A percentile compares a stretch with the other conserved stretches of the same genome.
Conservation (phyloP, 257 asterid genomes). For the Thymus mandschuricus region DNA sequence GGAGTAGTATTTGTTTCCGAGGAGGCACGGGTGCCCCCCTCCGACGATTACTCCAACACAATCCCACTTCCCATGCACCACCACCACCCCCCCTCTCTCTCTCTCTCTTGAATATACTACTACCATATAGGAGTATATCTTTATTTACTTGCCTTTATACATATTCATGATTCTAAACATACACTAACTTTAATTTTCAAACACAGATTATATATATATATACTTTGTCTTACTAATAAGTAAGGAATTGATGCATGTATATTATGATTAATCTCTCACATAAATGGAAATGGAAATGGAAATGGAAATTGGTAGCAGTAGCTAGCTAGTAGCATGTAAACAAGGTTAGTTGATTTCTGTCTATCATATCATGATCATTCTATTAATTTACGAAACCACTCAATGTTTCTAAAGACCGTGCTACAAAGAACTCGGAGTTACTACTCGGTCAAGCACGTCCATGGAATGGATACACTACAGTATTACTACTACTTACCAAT, state of each 20-base stretch:
- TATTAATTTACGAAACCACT: too few species aligned
- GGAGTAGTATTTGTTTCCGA: conserved; percentile 29
- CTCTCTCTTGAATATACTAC: neutral
- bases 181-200: too few species aligned
- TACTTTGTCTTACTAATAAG: too few species aligned
- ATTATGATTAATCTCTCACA: too few species aligned
- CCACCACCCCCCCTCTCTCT: neutral
- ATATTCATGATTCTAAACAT: too few species aligned
- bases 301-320: too few species aligned
- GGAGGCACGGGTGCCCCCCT: conserved; percentile 66
- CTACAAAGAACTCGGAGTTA: too few species aligned
- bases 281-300: too few species aligned
- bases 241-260: neutral
- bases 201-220: too few species aligned
- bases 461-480: neutral
- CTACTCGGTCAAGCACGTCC: too few species aligned
- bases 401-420: too few species aligned
- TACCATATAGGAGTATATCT: neutral
- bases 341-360: conserved; percentile 16
- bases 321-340: neutral
- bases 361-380: too few species aligned
- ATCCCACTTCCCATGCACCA: conserved; percentile 52
- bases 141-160: neutral
- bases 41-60: conserved; percentile 68
- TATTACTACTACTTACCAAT: conserved; percentile 4